phyloP scores from a whole-genome alignment of 129 eudicot genomes.

The Erigeron canadensis region DNA sequence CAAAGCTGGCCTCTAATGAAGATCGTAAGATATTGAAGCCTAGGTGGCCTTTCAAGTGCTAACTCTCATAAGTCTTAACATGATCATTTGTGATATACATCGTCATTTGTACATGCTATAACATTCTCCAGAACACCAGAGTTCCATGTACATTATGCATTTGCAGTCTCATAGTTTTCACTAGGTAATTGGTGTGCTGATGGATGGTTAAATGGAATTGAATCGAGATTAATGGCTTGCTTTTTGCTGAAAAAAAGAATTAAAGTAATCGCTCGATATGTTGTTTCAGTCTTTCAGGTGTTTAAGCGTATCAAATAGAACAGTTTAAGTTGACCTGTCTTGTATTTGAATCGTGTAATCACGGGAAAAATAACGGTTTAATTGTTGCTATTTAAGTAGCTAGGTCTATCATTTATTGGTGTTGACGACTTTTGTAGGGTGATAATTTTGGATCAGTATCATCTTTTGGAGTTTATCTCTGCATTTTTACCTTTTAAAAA shows the following conservation, averaged over 20 bases:
- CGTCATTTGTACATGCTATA: neutral
- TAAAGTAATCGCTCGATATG: neutral
- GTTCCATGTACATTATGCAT: neutral
- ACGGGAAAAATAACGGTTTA: neutral
- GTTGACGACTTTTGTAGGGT: no score
- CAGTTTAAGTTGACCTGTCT: neutral
- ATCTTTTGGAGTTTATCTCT: no score
- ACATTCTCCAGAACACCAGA: neutral
- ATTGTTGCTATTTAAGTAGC: neutral
- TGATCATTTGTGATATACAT: neutral
- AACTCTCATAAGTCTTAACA: conserved; percentile 18
- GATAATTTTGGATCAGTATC: no score
- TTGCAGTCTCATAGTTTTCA: neutral
- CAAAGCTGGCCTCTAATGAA: conserved; percentile 20
- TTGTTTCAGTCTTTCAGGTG: neutral
- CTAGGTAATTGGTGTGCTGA: neutral
- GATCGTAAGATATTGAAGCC: conserved; percentile 25
- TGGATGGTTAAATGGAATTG: neutral
- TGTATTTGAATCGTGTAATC: neutral
- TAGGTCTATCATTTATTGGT: no score
- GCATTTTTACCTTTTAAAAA: no score
- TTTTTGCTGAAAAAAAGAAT: no score
- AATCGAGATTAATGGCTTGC: neutral
- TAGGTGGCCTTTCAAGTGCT: conserved; percentile 31
- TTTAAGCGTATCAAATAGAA: neutral